Evolutionary conservation across 2,329 filamentous ascomycete genomes (phyloP).

Genomic region (Chaetomium globosum): DNA sequence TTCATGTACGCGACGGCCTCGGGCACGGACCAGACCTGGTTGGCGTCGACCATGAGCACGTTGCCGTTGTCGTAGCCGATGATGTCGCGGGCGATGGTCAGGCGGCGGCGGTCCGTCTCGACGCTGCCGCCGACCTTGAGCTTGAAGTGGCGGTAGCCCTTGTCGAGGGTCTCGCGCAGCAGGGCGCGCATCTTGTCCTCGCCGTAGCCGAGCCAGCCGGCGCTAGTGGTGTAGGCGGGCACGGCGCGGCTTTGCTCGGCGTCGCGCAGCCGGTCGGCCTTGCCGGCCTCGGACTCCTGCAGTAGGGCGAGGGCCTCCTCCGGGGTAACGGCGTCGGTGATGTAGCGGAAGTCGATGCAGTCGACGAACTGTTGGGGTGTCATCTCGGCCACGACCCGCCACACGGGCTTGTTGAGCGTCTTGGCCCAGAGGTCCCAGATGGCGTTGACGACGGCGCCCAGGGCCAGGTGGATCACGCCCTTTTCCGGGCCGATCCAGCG

Average conservation of each 20-base stretch:
- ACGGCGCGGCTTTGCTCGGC: constrained; percentile 75
- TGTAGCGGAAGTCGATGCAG: constrained; percentile 93
- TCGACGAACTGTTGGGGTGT: constrained; percentile 80
- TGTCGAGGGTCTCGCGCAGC: constrained; percentile 70
- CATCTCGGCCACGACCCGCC: constrained; percentile 89
- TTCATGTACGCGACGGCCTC: constrained; percentile 88
- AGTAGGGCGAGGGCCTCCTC: constrained; percentile 78
- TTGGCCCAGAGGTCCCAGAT: constrained; percentile 97
- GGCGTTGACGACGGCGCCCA: constrained; percentile 86
- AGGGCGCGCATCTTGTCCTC: constrained; percentile 82
- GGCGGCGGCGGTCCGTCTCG: constrained; percentile 69
- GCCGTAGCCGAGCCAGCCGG: constrained; percentile 88
- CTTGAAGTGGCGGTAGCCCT: constrained; percentile 87
- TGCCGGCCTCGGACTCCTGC: constrained; percentile 65
- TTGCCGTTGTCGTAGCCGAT: constrained; percentile 83
- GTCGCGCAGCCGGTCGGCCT: constrained; percentile 71
- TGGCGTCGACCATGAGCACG: constrained; percentile 89
- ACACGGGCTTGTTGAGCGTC: constrained; percentile 80
- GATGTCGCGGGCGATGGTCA: constrained; percentile 74
- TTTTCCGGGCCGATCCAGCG: constrained; percentile 95
- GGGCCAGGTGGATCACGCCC: constrained; percentile 88
- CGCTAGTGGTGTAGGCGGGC: constrained; percentile 86
- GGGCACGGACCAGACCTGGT: constrained; percentile 89
- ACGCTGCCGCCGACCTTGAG: constrained; percentile 80
- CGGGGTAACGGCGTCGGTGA: constrained; percentile 87